A percentile compares a stretch with the other conserved stretches of the same genome.
phyloP scores from a whole-genome alignment of 371 early-diverging fungal genomes.

The Nosema granulosis region DNA sequence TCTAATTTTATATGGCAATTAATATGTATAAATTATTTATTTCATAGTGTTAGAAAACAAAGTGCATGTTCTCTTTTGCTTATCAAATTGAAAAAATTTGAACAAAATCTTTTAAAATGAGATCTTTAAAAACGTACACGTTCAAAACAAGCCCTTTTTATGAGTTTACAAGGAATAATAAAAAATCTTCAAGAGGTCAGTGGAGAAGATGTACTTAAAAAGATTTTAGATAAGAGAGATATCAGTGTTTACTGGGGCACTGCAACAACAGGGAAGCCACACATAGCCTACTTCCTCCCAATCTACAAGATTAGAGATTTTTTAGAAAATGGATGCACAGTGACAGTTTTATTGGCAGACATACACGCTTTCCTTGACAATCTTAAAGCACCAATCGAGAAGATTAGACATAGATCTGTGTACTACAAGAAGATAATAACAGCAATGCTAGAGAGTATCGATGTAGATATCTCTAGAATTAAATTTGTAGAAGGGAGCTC shows the following conservation, averaged over 20 bases:
- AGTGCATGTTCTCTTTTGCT: no score
- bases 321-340: conserved; percentile 83
- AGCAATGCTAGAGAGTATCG: conserved; percentile 78
- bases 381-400: conserved; percentile 90
- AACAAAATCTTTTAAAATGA: no score
- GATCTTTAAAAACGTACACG: no score
- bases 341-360: conserved; percentile 89
- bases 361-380: conserved; percentile 97
- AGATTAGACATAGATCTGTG: conserved; percentile 76
- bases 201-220: conserved; percentile 79
- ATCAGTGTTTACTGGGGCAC: conserved; percentile 97
- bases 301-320: conserved; percentile 96
- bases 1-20: no score
- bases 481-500: conserved; percentile 83
- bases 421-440: conserved; percentile 90
- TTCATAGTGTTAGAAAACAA: no score
- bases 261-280: conserved; percentile 93
- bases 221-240: conserved; percentile 78
- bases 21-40: no score
- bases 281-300: conserved; percentile 94
- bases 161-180: no score
- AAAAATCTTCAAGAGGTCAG: conserved; percentile 90
- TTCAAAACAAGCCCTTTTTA: no score
- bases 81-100: no score
- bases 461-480: conserved; percentile 77